Evolutionary conservation across 2,329 filamentous ascomycete genomes (phyloP).

Genomic region (Stachybotrys elegans): DNA sequence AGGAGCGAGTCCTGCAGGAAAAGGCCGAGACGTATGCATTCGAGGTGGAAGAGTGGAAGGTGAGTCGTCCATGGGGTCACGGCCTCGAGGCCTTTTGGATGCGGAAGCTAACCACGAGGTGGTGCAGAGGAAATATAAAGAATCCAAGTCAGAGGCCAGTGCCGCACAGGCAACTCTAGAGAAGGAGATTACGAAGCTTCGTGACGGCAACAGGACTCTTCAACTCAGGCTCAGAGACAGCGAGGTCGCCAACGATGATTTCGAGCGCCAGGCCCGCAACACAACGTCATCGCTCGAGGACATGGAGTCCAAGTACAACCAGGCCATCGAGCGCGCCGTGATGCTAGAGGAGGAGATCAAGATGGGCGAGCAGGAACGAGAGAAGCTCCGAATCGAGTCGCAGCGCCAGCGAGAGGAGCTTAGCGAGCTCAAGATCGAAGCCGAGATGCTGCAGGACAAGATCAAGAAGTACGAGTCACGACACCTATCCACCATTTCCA

Average conservation of each 20-base stretch:
- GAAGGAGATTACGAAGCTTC: slow-evolving; percentile 90
- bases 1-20: slow-evolving; percentile 78
- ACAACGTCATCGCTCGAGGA: slow-evolving; percentile 95
- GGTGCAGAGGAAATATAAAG: slow-evolving; percentile 83
- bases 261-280: slow-evolving; percentile 91
- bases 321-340: slow-evolving; percentile 85
- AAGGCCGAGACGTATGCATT: slow-evolving; percentile 81
- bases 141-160: slow-evolving; percentile 85
- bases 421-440: slow-evolving; percentile 88
- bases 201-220: slow-evolving; percentile 76
- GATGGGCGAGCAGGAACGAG: slow-evolving; percentile 85
- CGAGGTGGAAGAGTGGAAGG: slow-evolving; percentile 98
- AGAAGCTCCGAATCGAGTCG: slow-evolving; percentile 80
- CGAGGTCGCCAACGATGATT: slow-evolving; percentile 97
- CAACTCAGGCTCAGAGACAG: slow-evolving; percentile 86
- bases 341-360: slow-evolving; percentile 95
- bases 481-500: slow-evolving; percentile 55
- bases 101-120: too few species aligned
- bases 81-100: slow-evolving; percentile 6
- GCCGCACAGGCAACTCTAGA: slow-evolving; percentile 79
- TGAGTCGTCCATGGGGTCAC: slow-evolving; percentile 40
- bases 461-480: slow-evolving; percentile 65
- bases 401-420: slow-evolving; percentile 88
- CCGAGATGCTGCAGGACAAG: slow-evolving; percentile 92
- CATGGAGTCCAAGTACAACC: slow-evolving; percentile 93